Evolutionary conservation across 169 alveolate species (phyloP).

Genomic region (Plasmodium knowlesi): DNA sequence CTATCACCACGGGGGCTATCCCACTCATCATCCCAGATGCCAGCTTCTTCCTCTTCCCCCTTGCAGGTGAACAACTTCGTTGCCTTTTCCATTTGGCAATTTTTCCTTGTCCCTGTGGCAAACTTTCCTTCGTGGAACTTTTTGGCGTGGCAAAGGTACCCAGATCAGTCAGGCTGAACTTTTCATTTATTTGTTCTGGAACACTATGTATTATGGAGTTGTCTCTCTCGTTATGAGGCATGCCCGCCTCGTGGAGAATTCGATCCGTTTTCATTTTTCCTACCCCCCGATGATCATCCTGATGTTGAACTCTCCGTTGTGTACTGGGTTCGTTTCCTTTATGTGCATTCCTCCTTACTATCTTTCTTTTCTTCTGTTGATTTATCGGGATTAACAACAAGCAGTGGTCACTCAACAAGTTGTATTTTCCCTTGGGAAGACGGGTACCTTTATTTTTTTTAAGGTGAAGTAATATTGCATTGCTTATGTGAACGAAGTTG

Average conservation of each 20-base stretch:
- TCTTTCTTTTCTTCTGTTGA: not conserved
- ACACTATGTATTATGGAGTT: not conserved
- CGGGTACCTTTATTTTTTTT: not conserved
- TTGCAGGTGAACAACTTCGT: not conserved
- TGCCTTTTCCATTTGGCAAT: not conserved
- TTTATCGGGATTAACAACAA: slow-evolving; percentile 16
- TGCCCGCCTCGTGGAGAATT: not conserved
- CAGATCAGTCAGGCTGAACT: not conserved
- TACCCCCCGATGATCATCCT: not conserved
- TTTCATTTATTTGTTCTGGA: not conserved
- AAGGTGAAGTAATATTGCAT: not conserved
- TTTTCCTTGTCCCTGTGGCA: not conserved
- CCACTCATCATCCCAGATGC: not conserved
- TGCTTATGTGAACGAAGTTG: not conserved
- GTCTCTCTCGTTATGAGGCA: not conserved
- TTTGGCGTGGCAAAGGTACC: not conserved
- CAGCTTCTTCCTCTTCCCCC: not conserved
- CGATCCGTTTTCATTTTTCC: not conserved
- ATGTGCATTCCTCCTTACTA: not conserved
- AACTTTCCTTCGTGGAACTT: not conserved
- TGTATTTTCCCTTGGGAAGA: not conserved
- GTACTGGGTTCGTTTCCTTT: not conserved
- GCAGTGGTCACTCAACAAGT: not conserved
- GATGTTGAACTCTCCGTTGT: not conserved
- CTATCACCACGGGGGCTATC: not conserved